phyloP scores from a whole-genome alignment of 164 flowering plant genomes.

The Vitis rotundifolia region DNA sequence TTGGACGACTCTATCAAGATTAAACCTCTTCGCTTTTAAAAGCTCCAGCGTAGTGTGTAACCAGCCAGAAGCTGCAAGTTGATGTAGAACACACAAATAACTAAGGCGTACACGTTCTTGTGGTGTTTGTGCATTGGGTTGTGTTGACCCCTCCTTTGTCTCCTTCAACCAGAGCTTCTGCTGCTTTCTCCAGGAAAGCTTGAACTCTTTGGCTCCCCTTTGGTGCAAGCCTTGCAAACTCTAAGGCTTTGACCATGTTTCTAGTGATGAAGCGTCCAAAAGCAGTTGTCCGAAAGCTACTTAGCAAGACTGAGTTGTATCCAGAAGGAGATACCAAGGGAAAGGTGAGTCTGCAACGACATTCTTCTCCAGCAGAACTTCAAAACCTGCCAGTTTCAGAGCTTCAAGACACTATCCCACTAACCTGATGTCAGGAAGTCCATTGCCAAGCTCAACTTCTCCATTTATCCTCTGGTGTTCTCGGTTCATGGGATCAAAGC shows the following conservation, averaged over 20 bases:
- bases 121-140: conserved; percentile 66
- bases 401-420: conserved; percentile 82
- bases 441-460: conserved; percentile 89
- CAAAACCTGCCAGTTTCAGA: conserved; percentile 84
- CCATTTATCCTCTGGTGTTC: conserved; percentile 90
- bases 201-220: conserved; percentile 89
- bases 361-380: conserved; percentile 95
- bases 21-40: too few relatives aligned
- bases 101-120: conserved; percentile 98
- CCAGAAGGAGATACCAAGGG: conserved; percentile 94
- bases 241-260: conserved; percentile 81
- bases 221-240: conserved; percentile 78
- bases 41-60: too few relatives aligned
- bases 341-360: conserved; percentile 73
- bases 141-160: conserved; percentile 61
- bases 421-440: conserved; percentile 84
- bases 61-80: conserved; percentile 98
- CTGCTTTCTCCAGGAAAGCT: conserved; percentile 85
- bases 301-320: conserved; percentile 63
- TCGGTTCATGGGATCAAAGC: conserved; percentile 73
- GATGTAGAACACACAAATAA: conserved; percentile 94
- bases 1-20: too few relatives aligned
- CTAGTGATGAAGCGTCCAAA: conserved; percentile 80
- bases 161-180: conserved; percentile 87
- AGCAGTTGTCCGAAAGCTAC: conserved; percentile 78